Evolutionary conservation across 2,329 filamentous ascomycete species (phyloP), one percentile per base, ranked within the genome.

Genomic region (Amauroascus niger): DNA sequence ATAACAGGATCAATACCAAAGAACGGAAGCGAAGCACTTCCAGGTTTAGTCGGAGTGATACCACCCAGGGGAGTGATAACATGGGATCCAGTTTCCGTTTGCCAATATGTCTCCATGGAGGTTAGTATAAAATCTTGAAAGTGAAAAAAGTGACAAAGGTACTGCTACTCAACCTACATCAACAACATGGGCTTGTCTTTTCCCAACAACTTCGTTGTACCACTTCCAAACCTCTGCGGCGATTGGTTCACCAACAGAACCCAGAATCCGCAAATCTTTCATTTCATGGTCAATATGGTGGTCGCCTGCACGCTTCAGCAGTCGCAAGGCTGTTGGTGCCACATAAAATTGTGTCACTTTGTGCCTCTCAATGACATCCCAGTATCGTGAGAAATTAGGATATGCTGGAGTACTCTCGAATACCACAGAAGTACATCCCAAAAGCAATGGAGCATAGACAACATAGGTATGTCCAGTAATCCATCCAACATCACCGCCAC

Each of bases 201-300:
- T 94, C 66, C 93, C 93, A 51, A 98, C 89, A 62, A 86, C 80
- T 71, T 97, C 89, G 69, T 89, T 91, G 75, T 97, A 98, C 93
- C 93, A 98, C 75, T 97, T 97, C 93, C 93, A 98, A 56, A 98
- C 87, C 71, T 98, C 93, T 20, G 91, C 88, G 16, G 93, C 91
- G 64, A 98, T 98, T 37, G 93, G 93, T 76, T 98, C 93, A 62
- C 93, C 93, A 55, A 98, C 93, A 16, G 91, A 95, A 56, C 91
- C 93, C 18, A 98, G 77, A 5, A 97, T 85, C 67, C 93, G 82
- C 58, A 98, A 79, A 64, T 88, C 81, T 73, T 87, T 85, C 87
- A 98, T 93, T 67, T 88, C 76, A 65, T 86, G 82, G 74, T 88
- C 87, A 64, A 97, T 88, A 67, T 93, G 88, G 67, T 97, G 81